phyloP scores from a whole-genome alignment of 169 alveolate genomes.

The Eimeria maxima region DNA sequence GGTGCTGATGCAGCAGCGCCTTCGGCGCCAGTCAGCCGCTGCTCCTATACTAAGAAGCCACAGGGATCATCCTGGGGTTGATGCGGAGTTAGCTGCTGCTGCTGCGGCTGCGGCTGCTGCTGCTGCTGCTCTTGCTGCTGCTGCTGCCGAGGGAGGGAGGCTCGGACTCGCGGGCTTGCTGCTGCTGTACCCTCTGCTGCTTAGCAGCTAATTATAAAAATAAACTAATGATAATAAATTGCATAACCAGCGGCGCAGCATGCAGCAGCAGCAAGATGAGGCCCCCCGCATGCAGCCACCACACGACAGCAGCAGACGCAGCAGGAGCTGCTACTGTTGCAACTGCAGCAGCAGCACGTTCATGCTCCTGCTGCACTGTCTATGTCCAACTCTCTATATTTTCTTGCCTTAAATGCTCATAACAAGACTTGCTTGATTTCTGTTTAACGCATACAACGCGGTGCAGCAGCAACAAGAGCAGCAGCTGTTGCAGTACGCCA shows the following conservation, averaged over 20 bases:
- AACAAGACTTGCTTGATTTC: neutral
- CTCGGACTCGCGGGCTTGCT: constrained; percentile 30
- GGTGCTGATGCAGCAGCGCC: constrained; percentile 20
- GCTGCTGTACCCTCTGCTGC: neutral
- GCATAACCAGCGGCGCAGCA: neutral
- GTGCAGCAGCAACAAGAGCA: neutral
- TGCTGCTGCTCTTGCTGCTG: constrained; percentile 10
- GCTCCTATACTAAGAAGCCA: neutral
- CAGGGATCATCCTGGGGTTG: neutral
- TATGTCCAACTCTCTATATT: neutral
- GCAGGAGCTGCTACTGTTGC: constrained; percentile 25
- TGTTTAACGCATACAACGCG: neutral
- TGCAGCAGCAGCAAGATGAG: constrained; percentile 19
- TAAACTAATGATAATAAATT: neutral
- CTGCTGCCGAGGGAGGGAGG: neutral
- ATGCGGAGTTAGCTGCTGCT: neutral
- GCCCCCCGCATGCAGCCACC: constrained; percentile 63
- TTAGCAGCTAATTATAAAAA: neutral
- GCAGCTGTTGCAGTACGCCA: constrained; percentile 3
- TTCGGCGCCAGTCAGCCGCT: neutral
- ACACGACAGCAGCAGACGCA: constrained; percentile 29
- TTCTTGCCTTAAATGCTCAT: neutral
- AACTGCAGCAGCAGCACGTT: neutral
- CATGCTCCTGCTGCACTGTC: constrained; percentile 35
- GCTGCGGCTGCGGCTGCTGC: constrained; percentile 67